Percentiles rank a stretch among this genome's conserved stretches.
Evolutionary conservation across 352 stramenopile species (phyloP).

Genomic region (Heterotrichella gracilis): DNA sequence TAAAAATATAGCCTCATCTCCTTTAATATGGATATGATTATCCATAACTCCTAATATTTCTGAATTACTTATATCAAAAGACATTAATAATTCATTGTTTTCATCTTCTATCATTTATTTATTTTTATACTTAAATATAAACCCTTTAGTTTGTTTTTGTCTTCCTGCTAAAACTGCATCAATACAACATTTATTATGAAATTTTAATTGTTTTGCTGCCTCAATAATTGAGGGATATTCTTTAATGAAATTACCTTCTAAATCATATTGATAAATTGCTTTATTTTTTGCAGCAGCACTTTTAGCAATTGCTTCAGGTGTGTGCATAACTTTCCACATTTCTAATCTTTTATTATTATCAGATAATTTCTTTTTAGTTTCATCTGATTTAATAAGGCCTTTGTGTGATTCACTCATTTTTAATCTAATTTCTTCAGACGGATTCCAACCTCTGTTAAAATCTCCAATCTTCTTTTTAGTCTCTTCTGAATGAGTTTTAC

Average conservation of each 20-base stretch:
- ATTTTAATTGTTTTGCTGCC: conserved; percentile 2
- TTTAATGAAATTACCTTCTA: conserved; percentile 13
- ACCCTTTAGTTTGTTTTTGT: conserved; percentile 10
- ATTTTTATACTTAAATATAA: conserved; percentile 13
- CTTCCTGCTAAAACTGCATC: not conserved
- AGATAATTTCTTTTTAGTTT: no score
- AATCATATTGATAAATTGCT: conserved; percentile 13
- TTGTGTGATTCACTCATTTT: conserved; percentile 13
- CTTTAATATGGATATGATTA: conserved; percentile 11
- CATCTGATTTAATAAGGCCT: no score
- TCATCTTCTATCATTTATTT: conserved; percentile 11
- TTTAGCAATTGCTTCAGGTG: no score
- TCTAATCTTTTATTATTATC: no score
- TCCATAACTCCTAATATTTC: conserved; percentile 11
- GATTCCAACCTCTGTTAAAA: conserved; percentile 5
- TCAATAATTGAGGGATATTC: not conserved
- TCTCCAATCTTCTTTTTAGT: no score
- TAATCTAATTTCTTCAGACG: conserved; percentile 10
- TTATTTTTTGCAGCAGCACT: no score
- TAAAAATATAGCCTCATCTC: conserved; percentile 4
- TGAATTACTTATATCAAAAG: conserved; percentile 8
- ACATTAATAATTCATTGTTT: conserved; percentile 5
- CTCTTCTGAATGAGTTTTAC: no score
- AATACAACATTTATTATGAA: no score
- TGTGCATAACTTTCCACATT: no score